Base-by-base conservation (phyloP, 2,329 filamentous ascomycete species). In the Pseudogymnoascus sp. region DNA sequence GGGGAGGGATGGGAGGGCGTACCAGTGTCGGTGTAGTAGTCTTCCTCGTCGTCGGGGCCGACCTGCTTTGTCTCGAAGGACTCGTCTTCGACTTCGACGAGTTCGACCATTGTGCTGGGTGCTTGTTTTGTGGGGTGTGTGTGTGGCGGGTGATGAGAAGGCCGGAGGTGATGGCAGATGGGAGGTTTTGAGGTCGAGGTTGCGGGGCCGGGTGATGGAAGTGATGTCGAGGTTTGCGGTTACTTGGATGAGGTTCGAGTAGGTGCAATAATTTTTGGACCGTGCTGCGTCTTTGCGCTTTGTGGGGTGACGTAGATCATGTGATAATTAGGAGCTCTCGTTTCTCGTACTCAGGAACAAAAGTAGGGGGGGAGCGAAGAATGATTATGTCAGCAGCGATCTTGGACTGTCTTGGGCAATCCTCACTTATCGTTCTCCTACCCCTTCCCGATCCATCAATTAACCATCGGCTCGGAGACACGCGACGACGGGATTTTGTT, bases 61-160 rank as follows among this genome's bases (percentile, higher is more conserved):
- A 82, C 79, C 77, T 89, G 87, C 70, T 83, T 80, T 76, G 85
- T 81, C 79, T 89, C 83, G 82, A 97, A 96, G 79, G 96, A 90
- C 84, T 97, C 93, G 76, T 98, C 93, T 75, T 96, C 89, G 74
- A 98, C 93, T 82, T 98, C 93, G 75, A 91, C 90, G 75, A 98
- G 90, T 79, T 93, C 91, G 78, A 98, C 93, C 93, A 98, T 97
- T 72, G 77, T 87, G 78, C 60, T 14, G 22, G 38, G 35, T 38
- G 56, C n/a, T 11, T 12, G 31, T 8, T 37, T 46, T 11, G 16
- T 33, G 33, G 19, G 33, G 53, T 2, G 50, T 37, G 53, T 19
- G 31, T 19, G 28, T 19, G 53, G 50, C 14, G 26, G 26, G 50
- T 56, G 41, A 26, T 10, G 22, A 31, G 43, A 33, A 11, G 31